Conservation (phyloP, 225 moss, liverwort and hornwort genomes). For the Straminergon stramineum region DNA sequence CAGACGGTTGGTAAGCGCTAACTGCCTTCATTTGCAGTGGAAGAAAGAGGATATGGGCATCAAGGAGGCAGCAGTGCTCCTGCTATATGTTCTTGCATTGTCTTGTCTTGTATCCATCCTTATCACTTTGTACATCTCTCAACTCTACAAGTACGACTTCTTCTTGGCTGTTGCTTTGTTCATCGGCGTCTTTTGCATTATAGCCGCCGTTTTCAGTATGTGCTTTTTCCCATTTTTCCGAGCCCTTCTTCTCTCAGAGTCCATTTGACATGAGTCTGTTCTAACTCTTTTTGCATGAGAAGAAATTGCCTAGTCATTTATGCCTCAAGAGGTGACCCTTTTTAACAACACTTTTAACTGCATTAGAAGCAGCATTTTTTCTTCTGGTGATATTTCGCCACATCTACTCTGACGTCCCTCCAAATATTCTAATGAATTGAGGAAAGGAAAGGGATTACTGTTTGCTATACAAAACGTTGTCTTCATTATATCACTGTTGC, state of each 20-base stretch:
- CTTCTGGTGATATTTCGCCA: no score
- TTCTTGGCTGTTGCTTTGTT: not conserved
- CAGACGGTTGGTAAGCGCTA: not conserved
- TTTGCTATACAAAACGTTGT: not conserved
- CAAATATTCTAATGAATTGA: not conserved
- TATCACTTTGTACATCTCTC: not conserved
- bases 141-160: not conserved
- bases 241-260: constrained; percentile 7
- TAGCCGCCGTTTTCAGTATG: constrained; percentile 13
- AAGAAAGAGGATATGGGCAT: constrained; percentile 23
- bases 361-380: not conserved
- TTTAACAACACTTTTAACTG: not conserved
- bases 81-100: constrained; percentile 15
- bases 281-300: not conserved
- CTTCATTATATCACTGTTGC: not conserved
- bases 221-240: constrained; percentile 25
- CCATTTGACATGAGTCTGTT: not conserved
- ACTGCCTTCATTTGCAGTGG: not conserved
- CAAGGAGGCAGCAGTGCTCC: constrained; percentile 18
- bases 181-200: not conserved
- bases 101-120: constrained; percentile 22
- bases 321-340: not conserved
- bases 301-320: not conserved
- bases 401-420: not conserved
- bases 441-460: not conserved